phyloP scores from a whole-genome alignment of 441 rosid genomes.

The Iberis amara region DNA sequence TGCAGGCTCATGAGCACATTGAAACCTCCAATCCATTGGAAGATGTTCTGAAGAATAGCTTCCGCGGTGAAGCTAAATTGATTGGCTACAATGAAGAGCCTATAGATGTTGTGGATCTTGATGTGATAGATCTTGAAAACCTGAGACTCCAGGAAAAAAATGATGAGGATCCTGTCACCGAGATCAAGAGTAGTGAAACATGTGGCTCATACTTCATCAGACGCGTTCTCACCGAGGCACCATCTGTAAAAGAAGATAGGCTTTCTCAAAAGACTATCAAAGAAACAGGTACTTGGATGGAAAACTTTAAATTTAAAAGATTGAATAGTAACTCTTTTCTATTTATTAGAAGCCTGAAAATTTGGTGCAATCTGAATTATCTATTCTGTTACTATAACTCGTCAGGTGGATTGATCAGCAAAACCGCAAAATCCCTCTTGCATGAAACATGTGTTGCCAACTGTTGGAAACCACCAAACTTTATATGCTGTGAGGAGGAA shows the following conservation, averaged over 20 bases:
- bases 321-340: constrained; percentile 26
- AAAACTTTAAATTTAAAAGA: constrained; percentile 18
- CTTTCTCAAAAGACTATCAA: constrained; percentile 24
- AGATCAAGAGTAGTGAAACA: constrained; percentile 24
- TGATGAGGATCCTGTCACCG: constrained; percentile 18
- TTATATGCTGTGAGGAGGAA: constrained; percentile 67
- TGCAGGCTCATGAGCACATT: constrained; percentile 57
- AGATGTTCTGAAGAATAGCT: constrained; percentile 48
- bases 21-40: constrained; percentile 51
- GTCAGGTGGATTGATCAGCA: constrained; percentile 40
- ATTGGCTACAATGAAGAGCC: constrained; percentile 84
- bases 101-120: constrained; percentile 37
- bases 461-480: constrained; percentile 70
- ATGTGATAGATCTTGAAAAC: constrained; percentile 29
- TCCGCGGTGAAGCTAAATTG: constrained; percentile 58
- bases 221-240: constrained; percentile 26
- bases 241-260: constrained; percentile 26
- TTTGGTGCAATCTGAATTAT: constrained; percentile 16
- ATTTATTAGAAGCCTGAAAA: constrained; percentile 10
- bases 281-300: constrained; percentile 29
- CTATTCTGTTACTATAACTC: constrained; percentile 12
- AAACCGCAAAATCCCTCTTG: constrained; percentile 58
- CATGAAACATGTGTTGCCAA: constrained; percentile 64
- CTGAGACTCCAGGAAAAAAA: constrained; percentile 33
- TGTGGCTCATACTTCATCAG: constrained; percentile 19